Conservation (phyloP, 2,329 filamentous ascomycete species). For the Penicillium sp. region DNA sequence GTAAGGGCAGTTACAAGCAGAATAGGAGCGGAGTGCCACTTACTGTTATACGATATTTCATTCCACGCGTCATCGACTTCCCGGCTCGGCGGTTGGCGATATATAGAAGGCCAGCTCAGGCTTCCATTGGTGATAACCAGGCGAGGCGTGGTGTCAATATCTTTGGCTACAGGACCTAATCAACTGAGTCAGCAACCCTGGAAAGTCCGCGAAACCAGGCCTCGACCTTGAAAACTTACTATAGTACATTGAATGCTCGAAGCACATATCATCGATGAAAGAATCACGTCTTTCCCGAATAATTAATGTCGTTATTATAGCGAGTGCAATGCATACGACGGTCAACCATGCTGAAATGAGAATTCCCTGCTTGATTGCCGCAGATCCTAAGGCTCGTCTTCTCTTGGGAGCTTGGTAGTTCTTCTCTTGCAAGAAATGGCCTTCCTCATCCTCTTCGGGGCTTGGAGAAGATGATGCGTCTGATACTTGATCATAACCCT, state of each 20-base stretch:
- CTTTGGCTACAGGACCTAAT: constrained; percentile 5
- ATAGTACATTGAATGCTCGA: constrained; percentile 2
- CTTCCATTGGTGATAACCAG: constrained; percentile 3
- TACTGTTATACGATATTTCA: constrained; percentile 4
- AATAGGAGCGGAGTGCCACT: neutral
- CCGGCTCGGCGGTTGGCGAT: constrained; percentile 8
- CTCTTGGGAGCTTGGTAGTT: neutral
- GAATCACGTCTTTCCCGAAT: neutral
- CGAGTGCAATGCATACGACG: neutral
- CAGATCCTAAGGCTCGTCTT: neutral
- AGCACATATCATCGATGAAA: neutral
- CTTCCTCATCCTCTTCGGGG: neutral
- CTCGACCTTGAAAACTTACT: neutral
- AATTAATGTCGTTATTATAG: neutral
- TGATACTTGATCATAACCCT: neutral
- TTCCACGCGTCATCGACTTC: constrained; percentile 17
- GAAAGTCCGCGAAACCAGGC: too few relatives aligned
- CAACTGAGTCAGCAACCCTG: neutral
- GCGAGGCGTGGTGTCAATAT: constrained; percentile 7
- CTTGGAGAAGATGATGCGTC: neutral
- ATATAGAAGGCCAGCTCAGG: constrained; percentile 9
- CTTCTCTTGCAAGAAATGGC: neutral
- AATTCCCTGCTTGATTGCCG: neutral
- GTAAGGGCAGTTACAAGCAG: too few relatives aligned
- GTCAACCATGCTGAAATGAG: neutral